A percentile compares a stretch with the other conserved stretches of the same genome.
Evolutionary conservation across 305 asterid genomes (phyloP).

Genomic region (Vinca major): DNA sequence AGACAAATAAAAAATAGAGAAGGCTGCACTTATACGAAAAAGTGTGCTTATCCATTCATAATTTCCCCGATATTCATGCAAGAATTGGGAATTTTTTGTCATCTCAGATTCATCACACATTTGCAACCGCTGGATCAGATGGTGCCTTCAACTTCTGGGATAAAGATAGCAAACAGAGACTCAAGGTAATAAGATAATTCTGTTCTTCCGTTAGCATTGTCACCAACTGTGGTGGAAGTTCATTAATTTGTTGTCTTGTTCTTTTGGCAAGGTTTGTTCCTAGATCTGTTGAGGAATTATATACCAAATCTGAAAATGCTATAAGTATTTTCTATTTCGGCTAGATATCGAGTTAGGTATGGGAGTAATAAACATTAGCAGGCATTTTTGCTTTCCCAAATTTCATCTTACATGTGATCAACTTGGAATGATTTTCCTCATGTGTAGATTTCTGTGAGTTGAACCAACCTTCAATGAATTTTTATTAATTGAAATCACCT

Average conservation of each 20-base stretch:
- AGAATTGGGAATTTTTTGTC: slow-evolving; percentile 10
- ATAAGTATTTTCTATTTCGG: not conserved
- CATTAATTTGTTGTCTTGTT: not conserved
- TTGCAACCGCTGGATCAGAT: slow-evolving; percentile 90
- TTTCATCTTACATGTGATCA: not conserved
- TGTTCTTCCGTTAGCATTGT: not conserved
- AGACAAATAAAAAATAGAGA: not conserved
- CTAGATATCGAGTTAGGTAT: not conserved
- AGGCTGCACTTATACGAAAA: not conserved
- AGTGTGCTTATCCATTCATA: not conserved
- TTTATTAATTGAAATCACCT: not conserved
- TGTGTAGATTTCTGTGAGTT: not conserved
- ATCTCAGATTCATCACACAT: slow-evolving; percentile 66
- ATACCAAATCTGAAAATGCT: not conserved
- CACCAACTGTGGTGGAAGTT: not conserved
- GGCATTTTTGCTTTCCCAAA: not conserved
- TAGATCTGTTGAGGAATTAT: slow-evolving; percentile 3
- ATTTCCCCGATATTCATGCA: not conserved
- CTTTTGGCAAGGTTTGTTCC: slow-evolving; percentile 1
- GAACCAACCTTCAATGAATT: not conserved
- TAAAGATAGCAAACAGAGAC: slow-evolving; percentile 94
- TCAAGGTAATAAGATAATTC: slow-evolving; percentile 43
- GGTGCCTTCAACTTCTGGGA: slow-evolving; percentile 95
- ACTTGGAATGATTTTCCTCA: not conserved
- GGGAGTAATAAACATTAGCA: not conserved